These are phyloP conservation scores for Septoria linicola DNA, from an alignment of 2,329 filamentous ascomycete genomes.

Conservation along the genomic window DNA sequence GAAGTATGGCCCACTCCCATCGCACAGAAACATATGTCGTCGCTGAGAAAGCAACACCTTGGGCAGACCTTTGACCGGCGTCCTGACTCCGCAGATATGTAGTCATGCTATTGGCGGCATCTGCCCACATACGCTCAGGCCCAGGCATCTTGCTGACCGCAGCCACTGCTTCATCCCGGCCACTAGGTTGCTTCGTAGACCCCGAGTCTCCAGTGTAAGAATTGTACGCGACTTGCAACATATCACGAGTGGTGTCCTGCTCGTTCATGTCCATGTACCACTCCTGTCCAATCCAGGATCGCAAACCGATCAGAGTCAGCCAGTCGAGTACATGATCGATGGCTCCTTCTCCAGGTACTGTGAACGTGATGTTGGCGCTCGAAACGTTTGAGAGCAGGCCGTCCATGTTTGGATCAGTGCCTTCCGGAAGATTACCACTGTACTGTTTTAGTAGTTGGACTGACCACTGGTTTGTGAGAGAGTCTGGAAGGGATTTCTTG, in stretches of 20 bases:
- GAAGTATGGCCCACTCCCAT: conserved; percentile 19
- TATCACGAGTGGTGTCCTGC: not conserved
- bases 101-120: conserved; percentile 17
- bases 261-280: not conserved
- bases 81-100: conserved; percentile 3
- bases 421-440: not conserved
- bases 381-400: not conserved
- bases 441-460: not conserved
- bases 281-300: not conserved
- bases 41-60: not conserved
- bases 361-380: conserved; percentile 1
- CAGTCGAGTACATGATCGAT: not conserved
- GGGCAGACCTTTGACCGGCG: not conserved
- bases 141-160: conserved; percentile 3
- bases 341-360: not conserved
- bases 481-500: not conserved
- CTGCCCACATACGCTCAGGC: conserved; percentile 1
- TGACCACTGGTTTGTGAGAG: not conserved
- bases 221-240: not conserved
- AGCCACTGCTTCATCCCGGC: not conserved
- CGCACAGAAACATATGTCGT: conserved; percentile 15
- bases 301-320: not conserved
- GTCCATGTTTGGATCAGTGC: not conserved
- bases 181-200: not conserved
- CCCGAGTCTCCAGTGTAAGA: not conserved